Percentiles rank a stretch among this genome's conserved stretches.
Conservation (phyloP, 805 yeast species). For the Metschnikowia dekortorum region DNA sequence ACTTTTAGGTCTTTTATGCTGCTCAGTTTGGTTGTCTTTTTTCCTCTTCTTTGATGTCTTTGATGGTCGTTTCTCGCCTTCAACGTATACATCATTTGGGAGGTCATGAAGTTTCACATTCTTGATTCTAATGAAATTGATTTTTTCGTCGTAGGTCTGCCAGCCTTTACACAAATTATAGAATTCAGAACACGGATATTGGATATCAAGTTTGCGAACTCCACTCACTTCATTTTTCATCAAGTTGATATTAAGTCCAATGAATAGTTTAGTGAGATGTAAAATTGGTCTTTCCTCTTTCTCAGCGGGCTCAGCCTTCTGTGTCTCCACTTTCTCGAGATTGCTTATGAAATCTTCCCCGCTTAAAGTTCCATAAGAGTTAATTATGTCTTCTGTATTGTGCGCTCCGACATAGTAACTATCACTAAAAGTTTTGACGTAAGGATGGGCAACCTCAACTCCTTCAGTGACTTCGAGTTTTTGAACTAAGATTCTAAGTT, state of each 20-base stretch:
- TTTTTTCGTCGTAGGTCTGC: constrained; percentile 58
- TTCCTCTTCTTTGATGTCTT: constrained; percentile 39
- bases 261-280: constrained; percentile 48
- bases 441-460: constrained; percentile 84
- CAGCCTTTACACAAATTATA: constrained; percentile 74
- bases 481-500: constrained; percentile 72
- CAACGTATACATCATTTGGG: constrained; percentile 75
- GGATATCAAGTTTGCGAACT: constrained; percentile 62
- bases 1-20: constrained; percentile 2
- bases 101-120: constrained; percentile 75
- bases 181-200: constrained; percentile 86
- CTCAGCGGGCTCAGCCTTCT: neutral
- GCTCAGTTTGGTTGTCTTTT: constrained; percentile 11
- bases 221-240: neutral
- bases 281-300: constrained; percentile 12
- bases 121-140: constrained; percentile 55
- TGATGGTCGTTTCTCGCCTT: constrained; percentile 75
- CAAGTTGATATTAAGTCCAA: constrained; percentile 59
- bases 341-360: constrained; percentile 38
- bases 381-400: constrained; percentile 49
- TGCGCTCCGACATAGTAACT: constrained; percentile 31
- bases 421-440: constrained; percentile 57
- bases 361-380: constrained; percentile 56
- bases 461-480: constrained; percentile 78
- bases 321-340: neutral